Evolutionary conservation across 306 rosid genomes (phyloP), one percentile per base, ranked within the genome.

Genomic region (Pterocarpus santalinus): DNA sequence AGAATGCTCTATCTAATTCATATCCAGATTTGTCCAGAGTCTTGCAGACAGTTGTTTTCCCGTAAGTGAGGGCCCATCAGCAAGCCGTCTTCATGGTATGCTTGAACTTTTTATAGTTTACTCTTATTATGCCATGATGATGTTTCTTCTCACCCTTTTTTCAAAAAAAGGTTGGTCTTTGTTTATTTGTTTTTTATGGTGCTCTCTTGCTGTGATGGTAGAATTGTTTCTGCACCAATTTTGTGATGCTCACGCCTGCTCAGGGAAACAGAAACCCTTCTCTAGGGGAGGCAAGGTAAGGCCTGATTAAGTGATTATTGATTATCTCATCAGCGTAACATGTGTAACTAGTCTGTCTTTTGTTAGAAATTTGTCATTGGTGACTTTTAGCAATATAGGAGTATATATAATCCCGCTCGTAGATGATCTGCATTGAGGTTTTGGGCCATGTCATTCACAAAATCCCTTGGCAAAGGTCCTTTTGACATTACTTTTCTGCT

Each of bases 191-290:
- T 69, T 86, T 82, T 69, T 60, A 76, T 80, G 78, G 33, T 81
- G 80, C 67, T 81, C 57, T 78, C 67, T 82, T 72, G 77, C 56
- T 82, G 66, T 58, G 72, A 62, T 65, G 67, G 80, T 74, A 95
- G 98, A 95, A 69, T 85, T 95, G 85, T 95, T 95, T 85, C 88
- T 90, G 90, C 98, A 82, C 82, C 98, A 95, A 85, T 92, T 92
- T 85, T 95, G 99, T 86, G 95, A 90, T 46, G 91, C 97, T 76
- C 99, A 90, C 81, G 83, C 94, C 73, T 95, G 99, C 92, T 91
- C 90, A 0, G 91, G 92, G 65, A 90, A 95, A 81, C 92, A 52
- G 49, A 92, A 88, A 83, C 99, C 91, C 55, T 95, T 95, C 68
- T 81, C 95, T 13, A 93, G 94, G 84, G 97, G 97, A 83, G 97